Conservation (phyloP, 768 basidiomycete species). For the Boletus sp. region DNA sequence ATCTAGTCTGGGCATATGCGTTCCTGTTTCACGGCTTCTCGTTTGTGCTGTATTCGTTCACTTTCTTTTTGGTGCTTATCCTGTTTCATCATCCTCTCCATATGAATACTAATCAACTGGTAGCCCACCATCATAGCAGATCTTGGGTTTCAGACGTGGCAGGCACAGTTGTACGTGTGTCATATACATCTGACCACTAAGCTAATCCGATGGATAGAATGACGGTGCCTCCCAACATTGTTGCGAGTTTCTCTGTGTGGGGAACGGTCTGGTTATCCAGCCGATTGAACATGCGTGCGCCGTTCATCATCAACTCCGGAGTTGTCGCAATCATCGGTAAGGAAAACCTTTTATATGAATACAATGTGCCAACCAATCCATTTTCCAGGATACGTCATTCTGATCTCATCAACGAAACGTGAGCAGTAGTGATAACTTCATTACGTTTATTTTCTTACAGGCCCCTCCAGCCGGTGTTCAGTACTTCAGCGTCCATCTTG, state of each 20-base stretch:
- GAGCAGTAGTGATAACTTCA: slow-evolving; percentile 9
- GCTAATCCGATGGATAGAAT: slow-evolving; percentile 33
- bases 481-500: slow-evolving; percentile 56
- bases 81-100: background rate
- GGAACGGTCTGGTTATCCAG: slow-evolving; percentile 51
- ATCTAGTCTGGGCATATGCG: slow-evolving; percentile 58
- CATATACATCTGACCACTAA: background rate
- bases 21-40: slow-evolving; percentile 61
- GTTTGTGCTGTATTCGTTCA: slow-evolving; percentile 55
- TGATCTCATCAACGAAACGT: slow-evolving; percentile 48
- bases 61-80: slow-evolving; percentile 47
- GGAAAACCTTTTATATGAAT: background rate
- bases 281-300: slow-evolving; percentile 42
- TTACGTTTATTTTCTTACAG: background rate
- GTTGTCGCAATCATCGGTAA: slow-evolving; percentile 50
- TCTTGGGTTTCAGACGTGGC: slow-evolving; percentile 57
- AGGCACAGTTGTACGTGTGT: slow-evolving; percentile 50
- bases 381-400: slow-evolving; percentile 50
- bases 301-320: slow-evolving; percentile 51
- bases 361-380: background rate
- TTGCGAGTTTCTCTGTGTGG: slow-evolving; percentile 50
- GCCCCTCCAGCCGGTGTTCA: slow-evolving; percentile 42
- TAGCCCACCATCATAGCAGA: slow-evolving; percentile 59
- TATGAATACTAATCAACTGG: background rate
- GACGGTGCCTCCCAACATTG: slow-evolving; percentile 54